Evolutionary conservation across 805 yeast species (phyloP).

Genomic region (Dipodascus geniculatus): DNA sequence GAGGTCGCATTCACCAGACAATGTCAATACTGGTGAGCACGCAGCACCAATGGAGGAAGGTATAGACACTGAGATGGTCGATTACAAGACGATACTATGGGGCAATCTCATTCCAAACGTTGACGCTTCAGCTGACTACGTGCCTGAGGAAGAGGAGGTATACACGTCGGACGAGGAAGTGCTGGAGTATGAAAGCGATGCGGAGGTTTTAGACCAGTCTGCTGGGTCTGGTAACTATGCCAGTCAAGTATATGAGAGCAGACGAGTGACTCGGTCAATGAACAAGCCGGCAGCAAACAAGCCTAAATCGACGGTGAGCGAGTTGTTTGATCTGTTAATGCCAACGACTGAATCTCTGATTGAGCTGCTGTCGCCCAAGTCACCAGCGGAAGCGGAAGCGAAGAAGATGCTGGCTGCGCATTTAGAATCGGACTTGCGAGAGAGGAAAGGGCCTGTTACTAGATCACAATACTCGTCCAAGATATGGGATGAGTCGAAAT

Average conservation of each 20-base stretch:
- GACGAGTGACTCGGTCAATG: background rate
- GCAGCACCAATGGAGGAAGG: background rate
- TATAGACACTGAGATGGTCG: background rate
- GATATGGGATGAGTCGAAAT: constrained; percentile 6
- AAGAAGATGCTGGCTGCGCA: constrained; percentile 23
- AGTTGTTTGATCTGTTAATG: constrained; percentile 12
- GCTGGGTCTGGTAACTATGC: constrained; percentile 9
- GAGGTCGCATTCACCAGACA: background rate
- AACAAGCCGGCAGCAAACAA: background rate
- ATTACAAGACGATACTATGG: constrained; percentile 16
- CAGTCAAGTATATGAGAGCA: background rate
- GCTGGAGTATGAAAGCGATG: constrained; percentile 10
- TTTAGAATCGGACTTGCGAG: constrained; percentile 9
- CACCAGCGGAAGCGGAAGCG: constrained; percentile 19
- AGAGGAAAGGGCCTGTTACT: background rate
- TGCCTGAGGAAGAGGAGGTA: constrained; percentile 10
- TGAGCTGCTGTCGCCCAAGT: constrained; percentile 18
- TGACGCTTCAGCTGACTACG: constrained; percentile 28
- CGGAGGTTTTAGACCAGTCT: constrained; percentile 9
- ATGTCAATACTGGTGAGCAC: background rate
- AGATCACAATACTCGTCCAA: constrained; percentile 5
- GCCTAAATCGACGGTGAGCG: constrained; percentile 4
- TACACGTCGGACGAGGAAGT: constrained; percentile 7
- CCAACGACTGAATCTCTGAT: constrained; percentile 19
- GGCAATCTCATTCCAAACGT: constrained; percentile 26